These are phyloP conservation scores for Sclerotinia subarctica DNA, from an alignment of 2,329 filamentous ascomycete genomes.

Conservation along the genomic window DNA sequence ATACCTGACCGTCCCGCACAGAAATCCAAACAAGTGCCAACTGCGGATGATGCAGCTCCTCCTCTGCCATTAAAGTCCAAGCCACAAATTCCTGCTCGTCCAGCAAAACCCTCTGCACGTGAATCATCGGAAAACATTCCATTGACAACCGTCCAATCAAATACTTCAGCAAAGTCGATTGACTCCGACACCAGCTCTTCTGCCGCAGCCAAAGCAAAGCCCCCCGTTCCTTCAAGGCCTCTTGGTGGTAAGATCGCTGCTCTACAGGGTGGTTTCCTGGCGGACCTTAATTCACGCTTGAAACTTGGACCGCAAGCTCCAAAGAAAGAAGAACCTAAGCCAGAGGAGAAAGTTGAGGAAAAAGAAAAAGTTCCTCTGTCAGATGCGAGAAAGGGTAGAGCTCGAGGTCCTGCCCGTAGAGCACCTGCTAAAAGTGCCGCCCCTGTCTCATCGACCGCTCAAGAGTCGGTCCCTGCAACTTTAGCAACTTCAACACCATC, in stretches of 20 bases:
- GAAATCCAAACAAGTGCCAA: slow-evolving; percentile 18
- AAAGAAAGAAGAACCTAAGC: slow-evolving; percentile 66
- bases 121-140: slow-evolving; percentile 38
- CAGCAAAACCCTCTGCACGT: slow-evolving; percentile 54
- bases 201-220: slow-evolving; percentile 67
- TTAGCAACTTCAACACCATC: slow-evolving; percentile 38
- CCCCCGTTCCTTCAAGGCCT: slow-evolving; percentile 74
- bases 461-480: slow-evolving; percentile 21
- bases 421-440: slow-evolving; percentile 51
- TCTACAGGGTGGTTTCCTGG: slow-evolving; percentile 87
- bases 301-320: slow-evolving; percentile 78
- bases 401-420: slow-evolving; percentile 79
- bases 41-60: slow-evolving; percentile 25
- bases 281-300: slow-evolving; percentile 85
- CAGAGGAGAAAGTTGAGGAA: slow-evolving; percentile 55
- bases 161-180: slow-evolving; percentile 38
- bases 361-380: slow-evolving; percentile 73
- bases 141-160: slow-evolving; percentile 30
- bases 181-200: slow-evolving; percentile 44
- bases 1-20: slow-evolving; percentile 34
- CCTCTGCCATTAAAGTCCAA: slow-evolving; percentile 54
- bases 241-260: slow-evolving; percentile 84
- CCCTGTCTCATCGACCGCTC: slow-evolving; percentile 24
- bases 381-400: slow-evolving; percentile 87
- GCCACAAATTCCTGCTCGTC: slow-evolving; percentile 59